Evolutionary conservation across 1,284 basidiomycete genomes (phyloP), one percentile per base, ranked within the genome.

Genomic region (Taiwanofungus camphoratus): DNA sequence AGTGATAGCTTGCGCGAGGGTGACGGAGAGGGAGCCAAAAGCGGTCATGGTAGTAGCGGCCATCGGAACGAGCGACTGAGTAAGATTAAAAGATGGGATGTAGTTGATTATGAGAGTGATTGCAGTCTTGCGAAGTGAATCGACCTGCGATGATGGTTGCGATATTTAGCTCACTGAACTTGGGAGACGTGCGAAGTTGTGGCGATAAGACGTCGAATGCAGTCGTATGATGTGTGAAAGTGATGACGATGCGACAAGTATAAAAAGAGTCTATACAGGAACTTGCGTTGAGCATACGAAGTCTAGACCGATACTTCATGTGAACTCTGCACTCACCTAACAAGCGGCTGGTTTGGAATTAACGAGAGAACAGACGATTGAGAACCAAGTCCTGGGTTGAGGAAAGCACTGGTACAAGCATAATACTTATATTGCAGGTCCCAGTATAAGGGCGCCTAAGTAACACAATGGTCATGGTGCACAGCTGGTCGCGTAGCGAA

Each of bases 1-100:
- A 42, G 77, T 68, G 60, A 87, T 74, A 58, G 79, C 80, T 56
- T 87, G 79, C 43, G 79, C 70, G 61, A 88, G 73, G 52, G 84
- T 74, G 63, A 76, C 64, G 51, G 77, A 69, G 64, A 86, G 77
- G 54, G 67, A 73, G 53, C 71, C 71, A 56, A 70, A 58, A 50
- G 72, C 64, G 55, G 70, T 62, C 41, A 52, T 49, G 54, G 58
- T 55, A 47, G 52, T 55, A 47, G 60, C 43, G 58, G 74, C 64
- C 71, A 74, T 75, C 58, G 52, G 50, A 53, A 57, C 45, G 43
- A 51, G 53, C 31, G 50, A 32, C 23, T 50, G 39, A 20, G 16
- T 26, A 29, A 29, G 53, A 45, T 50, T 44, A 33, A 46, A 43
- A 22, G 45, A 50, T 35, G 36, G 49, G 46, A 42, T 41, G 44